phyloP scores from a whole-genome alignment of 2,329 filamentous ascomycete genomes.

The Monosporascus ibericus region DNA sequence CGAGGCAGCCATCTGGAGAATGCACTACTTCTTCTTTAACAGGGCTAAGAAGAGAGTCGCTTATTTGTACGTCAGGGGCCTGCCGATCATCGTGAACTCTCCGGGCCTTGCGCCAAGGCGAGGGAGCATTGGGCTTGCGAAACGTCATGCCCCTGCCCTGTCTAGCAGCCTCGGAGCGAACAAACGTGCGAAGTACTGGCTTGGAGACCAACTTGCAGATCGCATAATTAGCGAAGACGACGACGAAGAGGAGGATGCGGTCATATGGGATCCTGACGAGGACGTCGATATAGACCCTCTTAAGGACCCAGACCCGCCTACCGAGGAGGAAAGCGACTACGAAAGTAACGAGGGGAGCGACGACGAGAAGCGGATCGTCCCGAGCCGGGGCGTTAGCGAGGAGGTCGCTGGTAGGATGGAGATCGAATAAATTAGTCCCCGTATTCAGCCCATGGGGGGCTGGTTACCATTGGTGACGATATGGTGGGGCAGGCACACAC shows the following conservation, averaged over 20 bases:
- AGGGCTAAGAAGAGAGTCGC: constrained; percentile 85
- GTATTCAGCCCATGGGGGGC: too few species aligned
- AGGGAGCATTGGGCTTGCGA: constrained; percentile 22
- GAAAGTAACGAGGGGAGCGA: constrained; percentile 31
- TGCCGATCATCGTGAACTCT: constrained; percentile 58
- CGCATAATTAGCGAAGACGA: constrained; percentile 37
- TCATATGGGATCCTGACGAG: constrained; percentile 53
- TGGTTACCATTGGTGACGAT: too few species aligned
- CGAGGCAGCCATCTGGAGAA: constrained; percentile 88
- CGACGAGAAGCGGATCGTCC: constrained; percentile 36
- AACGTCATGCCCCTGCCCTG: constrained; percentile 22
- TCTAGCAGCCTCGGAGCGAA: constrained; percentile 45
- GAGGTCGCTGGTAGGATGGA: constrained; percentile 59
- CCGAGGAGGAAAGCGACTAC: constrained; percentile 41
- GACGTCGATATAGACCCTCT: constrained; percentile 52
- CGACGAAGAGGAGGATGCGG: constrained; percentile 38
- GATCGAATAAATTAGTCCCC: constrained; percentile 34
- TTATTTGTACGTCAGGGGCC: constrained; percentile 87
- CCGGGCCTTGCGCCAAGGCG: constrained; percentile 22
- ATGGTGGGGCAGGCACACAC: too few species aligned
- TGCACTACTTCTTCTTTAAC: constrained; percentile 98
- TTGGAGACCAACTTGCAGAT: constrained; percentile 60
- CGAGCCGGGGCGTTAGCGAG: constrained; percentile 53
- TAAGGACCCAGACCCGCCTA: constrained; percentile 42
- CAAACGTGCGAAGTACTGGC: constrained; percentile 85